Base-by-base conservation (phyloP, 148 eudicot genomes). In the Dianthus caryophyllus region DNA sequence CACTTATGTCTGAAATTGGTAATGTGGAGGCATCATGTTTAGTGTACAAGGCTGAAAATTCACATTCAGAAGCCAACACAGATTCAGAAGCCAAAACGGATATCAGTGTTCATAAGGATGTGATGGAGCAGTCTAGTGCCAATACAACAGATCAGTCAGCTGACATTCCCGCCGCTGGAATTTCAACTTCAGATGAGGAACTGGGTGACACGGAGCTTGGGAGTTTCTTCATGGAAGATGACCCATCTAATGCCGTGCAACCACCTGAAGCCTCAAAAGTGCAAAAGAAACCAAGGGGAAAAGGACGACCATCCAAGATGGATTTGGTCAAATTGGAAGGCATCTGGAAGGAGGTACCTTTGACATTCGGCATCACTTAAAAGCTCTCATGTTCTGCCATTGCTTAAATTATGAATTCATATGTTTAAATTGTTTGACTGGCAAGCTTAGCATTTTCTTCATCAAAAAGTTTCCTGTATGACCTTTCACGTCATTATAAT, bases 291-390 rank as follows among this genome's bases (percentile, higher is more conserved):
- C 84, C 78, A 64, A 88, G 71, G 77, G 27, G 83, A 63, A 82
- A 69, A 80, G 81, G 78, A 48, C 48, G 73, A 66, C 77, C 81
- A 57, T 78, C 80, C 68, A 82, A 67, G 61, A 90, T 81, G 73
- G 83, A 80, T 62, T 54, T 89, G 68, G 92, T 83, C 69, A 81
- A 80, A 69, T 70, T 94, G 77, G 98, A 94, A 73, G 98, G 98
- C 71, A 83, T 89, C 50, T 94, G 98, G 98, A 94, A 86, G 79
- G 86, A 86, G 98, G 98, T 94, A 82, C 66, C 59, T 39, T 26
- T 33, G 59, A 33, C 61, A 50, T 49, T 65, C 36, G 49, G 25
- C 43, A 49, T 58, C 53, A 58, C 36, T 27, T 29, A n/a, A 7
- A 72, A 20, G 21, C 52, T 53, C 54, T 66, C 29, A 38, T 55